Percentiles rank a stretch among this genome's conserved stretches.
Conservation (phyloP, 2,329 filamentous ascomycete species). For the Ceratocystiopsis brevicomis region DNA sequence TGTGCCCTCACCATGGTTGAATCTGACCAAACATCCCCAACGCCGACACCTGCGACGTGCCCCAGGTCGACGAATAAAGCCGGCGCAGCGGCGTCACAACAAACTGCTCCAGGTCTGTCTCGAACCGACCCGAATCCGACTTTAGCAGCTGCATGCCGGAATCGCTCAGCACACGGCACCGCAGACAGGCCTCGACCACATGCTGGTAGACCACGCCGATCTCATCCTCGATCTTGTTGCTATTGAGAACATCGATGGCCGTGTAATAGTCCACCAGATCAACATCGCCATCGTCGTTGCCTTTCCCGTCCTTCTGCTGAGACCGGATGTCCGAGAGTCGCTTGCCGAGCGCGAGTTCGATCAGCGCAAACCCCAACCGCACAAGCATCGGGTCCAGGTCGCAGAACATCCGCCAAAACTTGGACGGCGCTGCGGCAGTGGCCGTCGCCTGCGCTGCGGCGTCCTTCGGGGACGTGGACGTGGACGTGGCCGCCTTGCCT, state of each 20-base stretch:
- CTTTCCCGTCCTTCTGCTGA: background rate
- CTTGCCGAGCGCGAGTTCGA: conserved; percentile 7
- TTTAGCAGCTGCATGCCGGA: conserved; percentile 3
- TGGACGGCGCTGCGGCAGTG: conserved; percentile 1
- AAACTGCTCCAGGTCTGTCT: conserved; percentile 6
- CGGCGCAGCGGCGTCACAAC: conserved; percentile 7
- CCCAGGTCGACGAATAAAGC: conserved; percentile 7
- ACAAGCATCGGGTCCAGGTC: conserved; percentile 9
- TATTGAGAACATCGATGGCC: conserved; percentile 6
- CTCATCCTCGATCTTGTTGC: conserved; percentile 8
- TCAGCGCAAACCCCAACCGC: conserved; percentile 8
- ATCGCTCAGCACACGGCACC: conserved; percentile 7
- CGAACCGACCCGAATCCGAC: conserved; percentile 6
- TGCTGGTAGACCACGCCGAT: conserved; percentile 7
- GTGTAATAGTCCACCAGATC: conserved; percentile 8
- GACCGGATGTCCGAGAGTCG: conserved; percentile 5
- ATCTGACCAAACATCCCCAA: too few relatives aligned
- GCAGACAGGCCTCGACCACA: conserved; percentile 7
- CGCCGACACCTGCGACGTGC: conserved; percentile 1
- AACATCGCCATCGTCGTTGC: background rate
- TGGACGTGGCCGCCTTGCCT: too few relatives aligned
- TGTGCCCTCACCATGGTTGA: too few relatives aligned
- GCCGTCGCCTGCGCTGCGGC: background rate
- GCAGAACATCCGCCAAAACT: conserved; percentile 6
- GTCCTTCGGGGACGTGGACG: too few relatives aligned